These are phyloP conservation scores for Leptographium galeiforme DNA, from an alignment of 2,329 filamentous ascomycete species.

Conservation along the genomic window DNA sequence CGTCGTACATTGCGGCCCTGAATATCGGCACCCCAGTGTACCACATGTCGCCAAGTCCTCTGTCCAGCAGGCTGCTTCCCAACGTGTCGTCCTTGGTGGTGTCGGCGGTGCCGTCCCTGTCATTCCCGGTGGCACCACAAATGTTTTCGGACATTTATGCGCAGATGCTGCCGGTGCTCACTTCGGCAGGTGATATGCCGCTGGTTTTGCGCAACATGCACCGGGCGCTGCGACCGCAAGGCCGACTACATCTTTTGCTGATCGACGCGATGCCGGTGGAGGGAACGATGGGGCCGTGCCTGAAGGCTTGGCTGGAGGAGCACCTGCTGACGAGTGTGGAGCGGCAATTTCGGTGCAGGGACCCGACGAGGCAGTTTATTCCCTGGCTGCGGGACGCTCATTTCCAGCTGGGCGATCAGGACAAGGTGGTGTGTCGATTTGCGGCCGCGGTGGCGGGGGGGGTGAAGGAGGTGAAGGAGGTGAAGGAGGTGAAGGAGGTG, in stretches of 20 bases:
- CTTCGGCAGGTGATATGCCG: constrained; percentile 43
- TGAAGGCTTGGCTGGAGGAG: constrained; percentile 49
- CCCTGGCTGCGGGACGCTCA: constrained; percentile 43
- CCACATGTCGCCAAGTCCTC: constrained; percentile 30
- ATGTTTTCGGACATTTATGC: constrained; percentile 37
- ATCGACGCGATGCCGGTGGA: constrained; percentile 49
- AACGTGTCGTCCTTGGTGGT: constrained; percentile 27
- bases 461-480: background rate
- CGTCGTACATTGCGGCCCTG: constrained; percentile 34
- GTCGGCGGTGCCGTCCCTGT: constrained; percentile 22
- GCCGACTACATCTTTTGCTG: constrained; percentile 44
- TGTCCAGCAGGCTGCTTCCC: constrained; percentile 23
- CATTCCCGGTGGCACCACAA: constrained; percentile 24
- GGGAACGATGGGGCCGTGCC: constrained; percentile 39
- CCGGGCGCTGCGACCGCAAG: constrained; percentile 39
- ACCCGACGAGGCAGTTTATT: constrained; percentile 44
- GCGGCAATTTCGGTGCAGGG: constrained; percentile 42
- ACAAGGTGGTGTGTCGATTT: constrained; percentile 34
- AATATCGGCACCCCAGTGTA: constrained; percentile 27
- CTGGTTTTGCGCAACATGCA: constrained; percentile 41
- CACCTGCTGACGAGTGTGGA: constrained; percentile 47
- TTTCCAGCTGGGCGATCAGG: constrained; percentile 33
- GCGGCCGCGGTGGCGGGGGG: constrained; percentile 24
- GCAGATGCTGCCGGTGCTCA: constrained; percentile 40
- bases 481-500: background rate